phyloP scores from a whole-genome alignment of 2,329 filamentous ascomycete species.

The Plectosphaerella cucumerina region DNA sequence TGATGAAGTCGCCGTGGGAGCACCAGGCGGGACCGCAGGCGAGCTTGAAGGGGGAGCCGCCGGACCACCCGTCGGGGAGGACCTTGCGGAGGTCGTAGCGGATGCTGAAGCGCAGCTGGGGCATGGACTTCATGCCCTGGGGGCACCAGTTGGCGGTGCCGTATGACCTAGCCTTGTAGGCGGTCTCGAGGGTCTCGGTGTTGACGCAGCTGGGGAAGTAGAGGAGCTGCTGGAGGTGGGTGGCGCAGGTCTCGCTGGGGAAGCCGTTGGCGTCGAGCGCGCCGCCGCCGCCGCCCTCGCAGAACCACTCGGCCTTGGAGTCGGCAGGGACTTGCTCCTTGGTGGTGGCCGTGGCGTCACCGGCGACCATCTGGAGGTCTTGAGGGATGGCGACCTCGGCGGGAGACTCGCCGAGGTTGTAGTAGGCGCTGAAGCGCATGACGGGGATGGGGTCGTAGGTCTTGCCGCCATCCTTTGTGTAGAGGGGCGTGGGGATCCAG shows the following conservation, averaged over 20 bases:
- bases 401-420: conserved; percentile 30
- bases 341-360: conserved; percentile 35
- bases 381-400: conserved; percentile 43
- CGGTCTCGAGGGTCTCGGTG: conserved; percentile 16
- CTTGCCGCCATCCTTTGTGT: conserved; percentile 24
- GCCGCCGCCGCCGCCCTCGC: conserved; percentile 22
- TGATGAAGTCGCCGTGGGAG: conserved; percentile 44
- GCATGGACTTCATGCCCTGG: conserved; percentile 37
- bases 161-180: conserved; percentile 20
- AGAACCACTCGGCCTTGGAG: conserved; percentile 19
- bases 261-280: conserved; percentile 58
- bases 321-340: conserved; percentile 21
- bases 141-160: conserved; percentile 34
- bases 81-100: conserved; percentile 40
- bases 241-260: conserved; percentile 64
- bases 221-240: conserved; percentile 47
- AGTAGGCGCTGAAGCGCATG: conserved; percentile 41
- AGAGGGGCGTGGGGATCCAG: conserved; percentile 39
- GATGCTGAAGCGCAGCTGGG: conserved; percentile 42
- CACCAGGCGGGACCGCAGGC: conserved; percentile 35
- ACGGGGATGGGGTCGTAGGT: conserved; percentile 26
- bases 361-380: conserved; percentile 36
- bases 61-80: conserved; percentile 38
- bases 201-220: conserved; percentile 20
- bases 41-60: conserved; percentile 37